Base-by-base conservation (phyloP, 2,329 filamentous ascomycete species). In the Chaetomiaceae sp. region DNA sequence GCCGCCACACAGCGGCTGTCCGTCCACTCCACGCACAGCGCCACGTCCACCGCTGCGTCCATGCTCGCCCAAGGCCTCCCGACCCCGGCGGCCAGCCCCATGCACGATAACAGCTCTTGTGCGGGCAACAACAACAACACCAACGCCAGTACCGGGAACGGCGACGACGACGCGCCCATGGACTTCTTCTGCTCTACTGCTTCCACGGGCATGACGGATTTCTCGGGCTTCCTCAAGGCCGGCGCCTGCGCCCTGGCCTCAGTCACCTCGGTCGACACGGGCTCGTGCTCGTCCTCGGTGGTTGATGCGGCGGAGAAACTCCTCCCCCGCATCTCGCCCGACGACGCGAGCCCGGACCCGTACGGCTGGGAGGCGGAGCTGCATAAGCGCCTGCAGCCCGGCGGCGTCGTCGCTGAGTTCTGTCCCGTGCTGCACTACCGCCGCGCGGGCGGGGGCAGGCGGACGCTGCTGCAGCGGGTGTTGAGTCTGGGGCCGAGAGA, bases 391-490 rank as follows among this genome's bases (percentile, higher is more conserved):
- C 32, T 49, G 27, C 12, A 38, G n/a, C 37, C 42, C 3, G 14
- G 14, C 18, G 41, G 34, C 11, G 15, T 18, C 11, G 15, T 18
- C 18, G 34, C 33, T 4, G 43, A 51, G 6, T 49, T 48, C 26
- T 48, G 52, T 34, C 57, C 57, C 17, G 42, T 57, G 22, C 57
- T 57, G 35, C 55, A 62, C 19, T 61, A 61, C 38, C 58, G 55
- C 3, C 56, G 61, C 29, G 48, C 56, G n/a, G 53, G 58, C 14
- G 52, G 57, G 18, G 54, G 53, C 11, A 65, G 62, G 45, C 62
- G 58, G 30, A 65, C 62, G 33, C 60, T 72, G 6, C 56, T 73
- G 14, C 67, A 70, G 43, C 27, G 50, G 18, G 49, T 54, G 11
- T 43, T 51, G 34, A 54, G 49, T 15, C 33, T 49, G 14, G 49